phyloP scores from a whole-genome alignment of 306 rosid genomes.

The Dryas octopetala region DNA sequence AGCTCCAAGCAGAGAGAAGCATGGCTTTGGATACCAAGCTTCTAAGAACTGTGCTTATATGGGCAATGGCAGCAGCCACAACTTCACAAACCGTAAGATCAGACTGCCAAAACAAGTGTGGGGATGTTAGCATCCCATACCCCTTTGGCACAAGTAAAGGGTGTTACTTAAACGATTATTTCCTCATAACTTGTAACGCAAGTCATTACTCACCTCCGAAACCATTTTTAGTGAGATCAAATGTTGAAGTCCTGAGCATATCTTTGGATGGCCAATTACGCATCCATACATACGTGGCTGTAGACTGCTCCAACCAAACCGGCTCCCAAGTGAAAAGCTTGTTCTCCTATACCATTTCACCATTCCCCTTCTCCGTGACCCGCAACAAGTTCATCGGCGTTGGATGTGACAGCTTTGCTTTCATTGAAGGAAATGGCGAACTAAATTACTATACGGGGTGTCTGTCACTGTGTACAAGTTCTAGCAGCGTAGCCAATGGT shows the following conservation, averaged over 20 bases:
- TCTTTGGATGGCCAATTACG: background rate
- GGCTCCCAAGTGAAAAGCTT: background rate
- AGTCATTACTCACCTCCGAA: background rate
- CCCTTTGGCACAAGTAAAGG: slow-evolving; percentile 37
- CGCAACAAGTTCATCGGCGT: background rate
- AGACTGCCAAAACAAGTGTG: slow-evolving; percentile 35
- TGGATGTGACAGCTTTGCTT: background rate
- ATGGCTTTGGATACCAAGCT: too few relatives aligned
- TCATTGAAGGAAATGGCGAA: too few relatives aligned
- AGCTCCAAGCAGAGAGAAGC: too few relatives aligned
- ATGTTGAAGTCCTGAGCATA: background rate
- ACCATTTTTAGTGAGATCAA: background rate
- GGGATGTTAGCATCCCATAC: slow-evolving; percentile 39
- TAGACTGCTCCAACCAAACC: background rate
- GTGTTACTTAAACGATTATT: slow-evolving; percentile 16
- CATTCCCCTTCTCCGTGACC: background rate
- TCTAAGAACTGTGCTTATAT: too few relatives aligned
- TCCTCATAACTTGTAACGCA: slow-evolving; percentile 1
- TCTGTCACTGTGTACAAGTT: too few relatives aligned
- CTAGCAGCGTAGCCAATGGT: background rate
- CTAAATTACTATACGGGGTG: too few relatives aligned
- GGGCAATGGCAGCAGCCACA: too few relatives aligned
- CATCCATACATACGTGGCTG: too few relatives aligned
- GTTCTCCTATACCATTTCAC: background rate
- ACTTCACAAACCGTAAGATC: too few relatives aligned